Conservation (phyloP, 495 filamentous ascomycete genomes). For the Xylaria scruposa region DNA sequence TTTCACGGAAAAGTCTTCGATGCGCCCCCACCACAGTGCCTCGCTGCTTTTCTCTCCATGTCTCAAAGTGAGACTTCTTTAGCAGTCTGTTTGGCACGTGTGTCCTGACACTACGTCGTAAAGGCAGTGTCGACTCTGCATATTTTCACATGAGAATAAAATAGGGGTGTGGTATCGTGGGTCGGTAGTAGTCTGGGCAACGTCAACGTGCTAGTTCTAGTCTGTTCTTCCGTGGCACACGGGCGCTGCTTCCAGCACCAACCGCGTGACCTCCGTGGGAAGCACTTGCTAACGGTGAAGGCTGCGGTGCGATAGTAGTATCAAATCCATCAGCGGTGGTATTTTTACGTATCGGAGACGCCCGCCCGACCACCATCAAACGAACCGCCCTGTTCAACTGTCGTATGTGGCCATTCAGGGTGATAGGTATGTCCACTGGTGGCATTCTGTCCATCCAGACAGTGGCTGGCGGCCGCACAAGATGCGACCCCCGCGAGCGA, state of each 20-base stretch:
- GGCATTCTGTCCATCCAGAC: not conserved
- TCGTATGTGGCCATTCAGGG: conserved; percentile 18
- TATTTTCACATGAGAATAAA: not conserved
- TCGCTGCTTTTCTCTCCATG: not conserved
- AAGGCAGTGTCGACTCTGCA: not conserved
- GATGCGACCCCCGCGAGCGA: conserved; percentile 7
- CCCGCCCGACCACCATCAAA: conserved; percentile 13
- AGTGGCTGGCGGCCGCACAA: conserved; percentile 27
- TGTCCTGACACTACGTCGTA: not conserved
- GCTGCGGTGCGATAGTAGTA: conserved; percentile 24
- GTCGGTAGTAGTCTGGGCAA: conserved; percentile 10
- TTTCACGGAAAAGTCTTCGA: not conserved
- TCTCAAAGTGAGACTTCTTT: conserved; percentile 22
- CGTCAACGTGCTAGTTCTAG: not conserved
- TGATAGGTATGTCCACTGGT: conserved; percentile 4
- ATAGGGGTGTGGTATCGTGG: not conserved
- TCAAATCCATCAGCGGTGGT: not conserved
- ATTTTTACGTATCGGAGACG: not conserved
- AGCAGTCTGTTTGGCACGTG: conserved; percentile 26
- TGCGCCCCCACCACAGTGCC: conserved; percentile 15
- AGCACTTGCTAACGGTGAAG: conserved; percentile 10
- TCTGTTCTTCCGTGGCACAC: conserved; percentile 11
- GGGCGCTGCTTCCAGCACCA: conserved; percentile 14
- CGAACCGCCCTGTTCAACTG: not conserved
- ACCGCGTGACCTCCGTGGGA: conserved; percentile 24